A percentile compares a stretch with the other conserved stretches of the same genome.
Conservation (phyloP, 1,284 basidiomycete species). For the Ganoderma leucocontextum region DNA sequence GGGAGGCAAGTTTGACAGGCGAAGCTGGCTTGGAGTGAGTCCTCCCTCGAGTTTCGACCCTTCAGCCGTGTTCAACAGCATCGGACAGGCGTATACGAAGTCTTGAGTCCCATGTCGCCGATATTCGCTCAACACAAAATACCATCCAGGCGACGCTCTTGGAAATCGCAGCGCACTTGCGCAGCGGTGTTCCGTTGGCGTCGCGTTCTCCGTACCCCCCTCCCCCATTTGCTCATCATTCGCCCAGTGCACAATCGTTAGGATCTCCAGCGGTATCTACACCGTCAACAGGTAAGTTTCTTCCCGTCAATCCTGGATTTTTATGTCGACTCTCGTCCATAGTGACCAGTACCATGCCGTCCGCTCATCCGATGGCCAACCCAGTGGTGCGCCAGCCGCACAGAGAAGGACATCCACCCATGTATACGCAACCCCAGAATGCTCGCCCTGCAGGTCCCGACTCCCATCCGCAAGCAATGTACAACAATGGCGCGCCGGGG, state of each 20-base stretch:
- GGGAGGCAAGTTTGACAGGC: slow-evolving; percentile 84
- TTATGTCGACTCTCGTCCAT: slow-evolving; percentile 32
- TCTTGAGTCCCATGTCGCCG: slow-evolving; percentile 84
- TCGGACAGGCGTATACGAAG: slow-evolving; percentile 80
- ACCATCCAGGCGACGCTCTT: slow-evolving; percentile 80
- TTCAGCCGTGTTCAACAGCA: slow-evolving; percentile 21
- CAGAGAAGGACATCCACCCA: slow-evolving; percentile 35
- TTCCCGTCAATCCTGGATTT: slow-evolving; percentile 47
- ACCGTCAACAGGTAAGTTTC: slow-evolving; percentile 52
- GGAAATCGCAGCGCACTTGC: slow-evolving; percentile 77
- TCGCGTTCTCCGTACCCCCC: slow-evolving; percentile 69
- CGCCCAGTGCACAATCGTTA: slow-evolving; percentile 65
- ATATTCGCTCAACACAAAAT: slow-evolving; percentile 73
- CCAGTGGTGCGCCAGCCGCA: slow-evolving; percentile 30
- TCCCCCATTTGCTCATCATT: slow-evolving; percentile 65
- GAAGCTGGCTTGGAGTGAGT: slow-evolving; percentile 89
- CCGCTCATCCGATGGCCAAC: slow-evolving; percentile 37
- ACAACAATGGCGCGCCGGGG: slow-evolving; percentile 34
- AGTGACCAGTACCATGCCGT: slow-evolving; percentile 38
- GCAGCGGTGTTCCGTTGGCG: slow-evolving; percentile 54
- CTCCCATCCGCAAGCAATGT: slow-evolving; percentile 38
- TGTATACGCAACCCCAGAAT: slow-evolving; percentile 39
- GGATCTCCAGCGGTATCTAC: slow-evolving; percentile 70
- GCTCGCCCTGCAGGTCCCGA: slow-evolving; percentile 37
- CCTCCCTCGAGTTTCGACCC: slow-evolving; percentile 16